phyloP scores from a whole-genome alignment of 2,329 filamentous ascomycete species.

The Cladorrhinum sp. region DNA sequence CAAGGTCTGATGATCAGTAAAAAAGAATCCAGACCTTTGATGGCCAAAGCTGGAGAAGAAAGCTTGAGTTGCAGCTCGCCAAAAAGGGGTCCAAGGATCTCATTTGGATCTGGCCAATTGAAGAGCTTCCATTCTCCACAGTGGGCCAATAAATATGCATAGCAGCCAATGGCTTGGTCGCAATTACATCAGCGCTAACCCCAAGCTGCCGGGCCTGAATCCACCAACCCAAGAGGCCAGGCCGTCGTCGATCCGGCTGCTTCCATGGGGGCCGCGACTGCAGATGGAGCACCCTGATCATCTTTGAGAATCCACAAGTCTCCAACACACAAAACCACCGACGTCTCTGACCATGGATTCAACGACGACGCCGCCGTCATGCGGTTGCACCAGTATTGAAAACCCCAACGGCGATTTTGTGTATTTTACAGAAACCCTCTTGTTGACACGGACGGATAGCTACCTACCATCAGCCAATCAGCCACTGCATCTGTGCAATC shows the following conservation, averaged over 20 bases:
- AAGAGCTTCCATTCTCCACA: not conserved
- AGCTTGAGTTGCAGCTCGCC: not conserved
- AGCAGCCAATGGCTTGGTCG: not conserved
- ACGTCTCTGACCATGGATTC: not conserved
- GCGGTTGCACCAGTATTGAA: not conserved
- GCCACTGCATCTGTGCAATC: no score
- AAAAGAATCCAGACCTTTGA: not conserved
- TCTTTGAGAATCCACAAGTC: not conserved
- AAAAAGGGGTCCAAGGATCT: not conserved
- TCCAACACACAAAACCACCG: not conserved
- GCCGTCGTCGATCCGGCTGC: conserved; percentile 21
- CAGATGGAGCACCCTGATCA: not conserved
- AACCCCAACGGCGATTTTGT: not conserved
- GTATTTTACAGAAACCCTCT: no score
- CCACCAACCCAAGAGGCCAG: not conserved
- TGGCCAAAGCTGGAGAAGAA: not conserved
- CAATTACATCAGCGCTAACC: not conserved
- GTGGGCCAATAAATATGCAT: not conserved
- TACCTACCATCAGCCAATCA: no score
- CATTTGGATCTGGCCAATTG: not conserved
- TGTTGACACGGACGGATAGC: no score
- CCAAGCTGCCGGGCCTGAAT: not conserved
- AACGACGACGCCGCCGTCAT: conserved; percentile 1
- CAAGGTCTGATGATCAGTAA: no score
- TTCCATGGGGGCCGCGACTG: no score